Percentiles rank a stretch among this genome's conserved stretches.
These are phyloP conservation scores for Kalanchoe fedtschenkoi DNA, from an alignment of 164 flowering plant species.

Conservation along the genomic window DNA sequence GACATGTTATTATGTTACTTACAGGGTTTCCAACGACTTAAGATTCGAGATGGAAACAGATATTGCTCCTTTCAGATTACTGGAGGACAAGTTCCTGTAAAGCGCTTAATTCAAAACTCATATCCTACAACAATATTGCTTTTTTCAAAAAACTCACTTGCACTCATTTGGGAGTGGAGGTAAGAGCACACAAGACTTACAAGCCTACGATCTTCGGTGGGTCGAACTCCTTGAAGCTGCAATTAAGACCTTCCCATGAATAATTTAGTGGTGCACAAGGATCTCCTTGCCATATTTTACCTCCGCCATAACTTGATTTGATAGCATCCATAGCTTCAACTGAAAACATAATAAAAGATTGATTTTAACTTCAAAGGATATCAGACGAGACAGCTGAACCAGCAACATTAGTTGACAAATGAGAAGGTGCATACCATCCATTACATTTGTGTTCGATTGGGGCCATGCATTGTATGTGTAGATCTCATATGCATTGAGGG, in stretches of 20 bases:
- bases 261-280: constrained; percentile 6
- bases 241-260: constrained; percentile 5
- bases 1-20: neutral
- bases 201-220: neutral
- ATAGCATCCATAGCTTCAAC: constrained; percentile 8
- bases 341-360: neutral
- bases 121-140: neutral
- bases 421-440: neutral
- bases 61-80: neutral
- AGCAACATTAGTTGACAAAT: neutral
- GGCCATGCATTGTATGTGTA: neutral
- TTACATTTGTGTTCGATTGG: neutral
- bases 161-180: neutral
- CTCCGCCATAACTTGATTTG: constrained; percentile 3
- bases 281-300: constrained; percentile 9
- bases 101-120: neutral
- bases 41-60: neutral
- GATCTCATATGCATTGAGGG: constrained; percentile 3
- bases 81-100: neutral
- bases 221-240: constrained; percentile 2
- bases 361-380: neutral
- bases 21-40: neutral
- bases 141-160: neutral
- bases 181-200: neutral
- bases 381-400: neutral